Evolutionary conservation across 805 yeast genomes (phyloP).

Genomic region (Ogataea trehaloabstinens): DNA sequence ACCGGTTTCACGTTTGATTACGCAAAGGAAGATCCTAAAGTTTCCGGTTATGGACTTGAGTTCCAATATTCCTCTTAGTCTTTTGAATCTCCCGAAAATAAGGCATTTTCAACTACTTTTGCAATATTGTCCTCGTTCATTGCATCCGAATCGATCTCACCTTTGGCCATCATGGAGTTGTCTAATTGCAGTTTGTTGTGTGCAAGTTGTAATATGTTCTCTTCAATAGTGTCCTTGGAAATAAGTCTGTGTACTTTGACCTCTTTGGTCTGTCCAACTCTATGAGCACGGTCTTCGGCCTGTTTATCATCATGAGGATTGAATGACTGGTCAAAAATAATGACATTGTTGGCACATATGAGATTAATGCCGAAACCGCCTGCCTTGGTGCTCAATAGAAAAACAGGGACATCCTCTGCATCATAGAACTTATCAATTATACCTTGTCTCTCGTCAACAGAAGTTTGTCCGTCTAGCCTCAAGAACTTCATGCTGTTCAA

Average conservation of each 20-base stretch:
- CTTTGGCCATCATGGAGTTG: constrained; percentile 48
- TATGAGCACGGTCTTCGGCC: constrained; percentile 97
- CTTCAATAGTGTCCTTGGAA: constrained; percentile 77
- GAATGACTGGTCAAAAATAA: constrained; percentile 90
- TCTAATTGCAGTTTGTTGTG: constrained; percentile 90
- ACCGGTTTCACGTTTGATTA: constrained; percentile 62
- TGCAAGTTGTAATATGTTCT: constrained; percentile 81
- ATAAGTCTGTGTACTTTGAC: constrained; percentile 79
- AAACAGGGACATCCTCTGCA: constrained; percentile 78
- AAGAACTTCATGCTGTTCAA: constrained; percentile 65
- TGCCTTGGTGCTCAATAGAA: constrained; percentile 89
- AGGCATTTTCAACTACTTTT: constrained; percentile 47
- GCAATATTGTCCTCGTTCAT: constrained; percentile 53
- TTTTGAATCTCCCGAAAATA: constrained; percentile 31
- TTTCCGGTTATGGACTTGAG: constrained; percentile 55
- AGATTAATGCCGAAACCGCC: constrained; percentile 98
- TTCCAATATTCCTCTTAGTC: constrained; percentile 57
- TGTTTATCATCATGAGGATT: constrained; percentile 98
- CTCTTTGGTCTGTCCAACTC: constrained; percentile 84
- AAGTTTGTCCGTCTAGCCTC: constrained; percentile 89
- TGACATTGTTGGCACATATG: constrained; percentile 90
- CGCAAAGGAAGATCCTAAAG: constrained; percentile 44
- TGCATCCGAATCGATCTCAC: constrained; percentile 22
- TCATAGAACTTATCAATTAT: constrained; percentile 86
- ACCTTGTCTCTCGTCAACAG: constrained; percentile 90